phyloP scores from a whole-genome alignment of 768 basidiomycete species.

The Ramaria sp. region DNA sequence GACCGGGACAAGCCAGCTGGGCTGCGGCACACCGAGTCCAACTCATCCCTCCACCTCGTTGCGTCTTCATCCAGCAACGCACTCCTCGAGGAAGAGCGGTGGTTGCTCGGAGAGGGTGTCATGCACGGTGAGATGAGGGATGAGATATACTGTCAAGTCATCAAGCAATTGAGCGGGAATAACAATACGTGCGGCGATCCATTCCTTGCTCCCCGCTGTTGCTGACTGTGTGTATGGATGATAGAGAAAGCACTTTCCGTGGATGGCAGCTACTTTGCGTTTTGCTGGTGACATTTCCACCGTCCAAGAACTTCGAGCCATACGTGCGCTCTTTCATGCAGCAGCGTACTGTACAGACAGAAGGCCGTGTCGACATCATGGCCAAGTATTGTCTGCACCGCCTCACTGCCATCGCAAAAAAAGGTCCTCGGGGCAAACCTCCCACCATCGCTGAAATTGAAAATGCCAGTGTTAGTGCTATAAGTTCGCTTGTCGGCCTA shows the following conservation, averaged over 20 bases:
- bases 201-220: not conserved
- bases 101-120: slow-evolving; percentile 75
- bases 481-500: not conserved
- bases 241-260: slow-evolving; percentile 74
- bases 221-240: not conserved
- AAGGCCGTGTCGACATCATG: slow-evolving; percentile 80
- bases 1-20: slow-evolving; percentile 50
- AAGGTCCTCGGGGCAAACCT: slow-evolving; percentile 79
- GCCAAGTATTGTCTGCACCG: slow-evolving; percentile 85
- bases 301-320: slow-evolving; percentile 85
- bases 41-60: slow-evolving; percentile 33
- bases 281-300: slow-evolving; percentile 82
- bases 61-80: slow-evolving; percentile 23
- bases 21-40: slow-evolving; percentile 33
- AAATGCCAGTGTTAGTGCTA: slow-evolving; percentile 63
- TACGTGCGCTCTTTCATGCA: slow-evolving; percentile 76
- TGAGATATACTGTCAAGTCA: slow-evolving; percentile 86
- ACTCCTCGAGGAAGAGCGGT: slow-evolving; percentile 71
- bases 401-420: slow-evolving; percentile 61
- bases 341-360: slow-evolving; percentile 51
- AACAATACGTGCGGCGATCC: slow-evolving; percentile 52
- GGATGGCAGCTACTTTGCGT: slow-evolving; percentile 94
- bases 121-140: slow-evolving; percentile 77
- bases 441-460: slow-evolving; percentile 82
- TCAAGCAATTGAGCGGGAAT: slow-evolving; percentile 86